These are phyloP conservation scores for Beauveria asiatica DNA, from an alignment of 2,329 filamentous ascomycete species.

Conservation along the genomic window DNA sequence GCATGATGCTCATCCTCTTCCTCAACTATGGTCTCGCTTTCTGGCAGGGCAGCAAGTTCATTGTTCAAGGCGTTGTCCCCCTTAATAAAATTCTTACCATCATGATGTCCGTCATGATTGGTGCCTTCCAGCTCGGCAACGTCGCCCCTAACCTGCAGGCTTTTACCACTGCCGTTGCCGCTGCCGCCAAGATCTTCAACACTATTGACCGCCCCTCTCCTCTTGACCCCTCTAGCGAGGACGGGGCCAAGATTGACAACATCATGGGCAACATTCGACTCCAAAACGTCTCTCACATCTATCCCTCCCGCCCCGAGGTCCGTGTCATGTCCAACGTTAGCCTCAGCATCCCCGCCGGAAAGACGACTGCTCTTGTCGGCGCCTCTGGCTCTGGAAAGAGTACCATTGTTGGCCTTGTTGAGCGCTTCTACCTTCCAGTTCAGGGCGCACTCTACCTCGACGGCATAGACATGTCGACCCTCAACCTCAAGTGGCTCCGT, in stretches of 20 bases:
- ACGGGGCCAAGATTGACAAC: constrained; percentile 63
- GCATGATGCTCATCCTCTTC: constrained; percentile 77
- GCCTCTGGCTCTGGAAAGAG: constrained; percentile 92
- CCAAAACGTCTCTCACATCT: constrained; percentile 80
- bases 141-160: constrained; percentile 79
- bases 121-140: constrained; percentile 83
- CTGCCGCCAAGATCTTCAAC: constrained; percentile 83
- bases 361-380: constrained; percentile 87
- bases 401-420: constrained; percentile 86
- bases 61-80: constrained; percentile 56
- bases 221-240: constrained; percentile 62
- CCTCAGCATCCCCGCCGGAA: constrained; percentile 74
- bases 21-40: constrained; percentile 82
- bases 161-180: constrained; percentile 74
- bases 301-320: constrained; percentile 86
- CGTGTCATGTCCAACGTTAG: constrained; percentile 78
- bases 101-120: constrained; percentile 85
- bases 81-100: constrained; percentile 74
- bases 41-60: constrained; percentile 74
- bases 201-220: constrained; percentile 87
- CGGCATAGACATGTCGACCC: constrained; percentile 66
- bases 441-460: constrained; percentile 72
- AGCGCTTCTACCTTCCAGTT: constrained; percentile 90
- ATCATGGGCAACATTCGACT: constrained; percentile 75
- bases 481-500: constrained; percentile 86